Base-by-base conservation (phyloP, 495 filamentous ascomycete genomes). In the Extremus antarcticus region DNA sequence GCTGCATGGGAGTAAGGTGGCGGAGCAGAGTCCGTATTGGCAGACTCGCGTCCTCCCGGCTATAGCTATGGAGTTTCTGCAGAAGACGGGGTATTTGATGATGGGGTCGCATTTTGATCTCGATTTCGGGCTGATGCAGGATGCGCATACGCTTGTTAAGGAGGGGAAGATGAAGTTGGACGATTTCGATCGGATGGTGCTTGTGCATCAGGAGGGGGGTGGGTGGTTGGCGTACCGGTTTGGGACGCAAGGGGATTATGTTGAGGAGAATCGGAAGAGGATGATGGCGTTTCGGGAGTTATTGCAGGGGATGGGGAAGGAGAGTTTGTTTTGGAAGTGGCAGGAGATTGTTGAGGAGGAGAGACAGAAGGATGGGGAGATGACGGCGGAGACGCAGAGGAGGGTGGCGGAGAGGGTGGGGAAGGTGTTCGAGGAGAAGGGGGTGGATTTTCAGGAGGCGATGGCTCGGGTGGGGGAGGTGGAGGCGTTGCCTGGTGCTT, bases 341-440 rank as follows among this genome's bases (percentile, higher is more conserved):
- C 84, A 90, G 48, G 88, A 94, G 70, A 68, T 92, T 53, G 74
- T 94, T 39, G 88, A 94, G 67, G 88, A 78, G 63, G 88, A 92
- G 69, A 85, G 85, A 47, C 78, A 77, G 25, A 76, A 76, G 56
- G 80, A 86, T 0, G 87, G 83, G 40, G 84, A 84, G 0, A 90
- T 90, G 62, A 83, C 79, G 1, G 64, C 71, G 2, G 85, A 89
- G 61, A 73, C 78, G 59, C 85, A 90, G 69, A 67, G 75, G 21
- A 74, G 53, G 53, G 53, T 60, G 29, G 53, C 24, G 16, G 53
- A 74, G 47, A 78, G 80, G 1, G 85, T 88, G 61, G 77, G 84
- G 76, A 79, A 79, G 58, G 66, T 90, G 67, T 92, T 94, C 65
- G 74, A 78, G 46, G 72, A 77, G 25, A 75, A 84, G 22, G 81